A percentile compares a stretch with the other conserved stretches of the same genome.
Conservation (phyloP, 2,329 filamentous ascomycete genomes). For the Fulvia fulva region DNA sequence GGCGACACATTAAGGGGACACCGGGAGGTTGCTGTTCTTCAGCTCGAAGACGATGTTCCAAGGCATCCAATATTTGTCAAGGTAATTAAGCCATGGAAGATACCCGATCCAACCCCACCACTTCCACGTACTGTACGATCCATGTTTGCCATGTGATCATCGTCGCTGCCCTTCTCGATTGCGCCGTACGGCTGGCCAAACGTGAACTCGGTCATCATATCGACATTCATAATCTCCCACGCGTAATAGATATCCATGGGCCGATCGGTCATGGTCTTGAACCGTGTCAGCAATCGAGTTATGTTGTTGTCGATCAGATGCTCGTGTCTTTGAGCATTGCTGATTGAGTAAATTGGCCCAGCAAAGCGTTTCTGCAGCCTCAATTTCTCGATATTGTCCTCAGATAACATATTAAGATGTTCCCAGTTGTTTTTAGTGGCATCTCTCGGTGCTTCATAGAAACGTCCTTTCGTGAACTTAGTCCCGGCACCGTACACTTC, state of each 20-base stretch:
- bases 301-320: constrained; percentile 6
- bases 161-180: constrained; percentile 5
- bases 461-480: not conserved
- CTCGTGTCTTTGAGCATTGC: constrained; percentile 5
- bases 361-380: constrained; percentile 9
- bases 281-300: not conserved
- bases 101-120: constrained; percentile 14
- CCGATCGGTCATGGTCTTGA: not conserved
- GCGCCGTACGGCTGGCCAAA: constrained; percentile 6
- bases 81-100: constrained; percentile 8
- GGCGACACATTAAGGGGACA: constrained; percentile 2
- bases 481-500: constrained; percentile 1
- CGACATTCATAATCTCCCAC: constrained; percentile 7
- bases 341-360: constrained; percentile 1
- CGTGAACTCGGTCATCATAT: constrained; percentile 10
- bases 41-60: constrained; percentile 1
- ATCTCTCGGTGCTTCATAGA: constrained; percentile 4
- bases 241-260: constrained; percentile 8
- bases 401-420: constrained; percentile 8
- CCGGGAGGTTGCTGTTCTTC: not conserved
- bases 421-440: not conserved
- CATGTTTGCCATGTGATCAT: constrained; percentile 9
- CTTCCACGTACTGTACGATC: constrained; percentile 7
- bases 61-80: constrained; percentile 8
- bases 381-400: constrained; percentile 9